Evolutionary conservation across 306 rosid species (phyloP).

Genomic region (Biancaea sappan): DNA sequence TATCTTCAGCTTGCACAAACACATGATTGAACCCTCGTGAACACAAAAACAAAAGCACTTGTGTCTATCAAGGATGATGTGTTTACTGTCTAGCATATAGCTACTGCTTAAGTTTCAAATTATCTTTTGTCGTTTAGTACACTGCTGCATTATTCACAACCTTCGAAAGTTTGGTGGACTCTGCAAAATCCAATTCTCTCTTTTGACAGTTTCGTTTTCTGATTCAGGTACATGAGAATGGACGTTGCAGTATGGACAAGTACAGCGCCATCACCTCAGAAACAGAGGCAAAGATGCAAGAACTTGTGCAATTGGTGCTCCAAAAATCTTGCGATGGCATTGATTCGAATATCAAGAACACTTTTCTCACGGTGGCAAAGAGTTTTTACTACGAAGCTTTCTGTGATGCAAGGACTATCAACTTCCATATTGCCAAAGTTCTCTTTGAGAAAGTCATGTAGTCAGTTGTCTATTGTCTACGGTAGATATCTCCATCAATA

Average conservation of each 20-base stretch:
- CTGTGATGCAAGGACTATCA: constrained; percentile 62
- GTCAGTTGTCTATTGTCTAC: not conserved
- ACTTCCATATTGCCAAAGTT: constrained; percentile 73
- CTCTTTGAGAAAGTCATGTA: constrained; percentile 73
- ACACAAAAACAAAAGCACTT: constrained; percentile 14
- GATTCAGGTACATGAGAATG: constrained; percentile 47
- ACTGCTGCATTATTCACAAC: constrained; percentile 26
- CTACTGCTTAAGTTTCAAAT: constrained; percentile 20
- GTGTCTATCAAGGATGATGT: constrained; percentile 11
- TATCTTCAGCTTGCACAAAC: constrained; percentile 20
- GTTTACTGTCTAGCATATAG: constrained; percentile 21
- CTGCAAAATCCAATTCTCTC: not conserved
- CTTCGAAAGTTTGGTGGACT: not conserved
- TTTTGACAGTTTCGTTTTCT: not conserved
- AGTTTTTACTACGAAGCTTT: constrained; percentile 70
- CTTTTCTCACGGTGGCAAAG: constrained; percentile 67
- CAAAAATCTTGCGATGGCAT: constrained; percentile 45
- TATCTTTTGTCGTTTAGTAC: constrained; percentile 28
- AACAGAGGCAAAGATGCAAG: constrained; percentile 75
- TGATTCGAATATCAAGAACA: constrained; percentile 63
- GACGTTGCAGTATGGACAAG: constrained; percentile 14
- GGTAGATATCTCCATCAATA: constrained; percentile 8
- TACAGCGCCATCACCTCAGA: constrained; percentile 30
- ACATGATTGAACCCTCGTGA: constrained; percentile 20
- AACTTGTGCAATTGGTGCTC: constrained; percentile 64